These are phyloP conservation scores for Melaleuca quinquenervia DNA, from an alignment of 345 rosid species.

Conservation along the genomic window DNA sequence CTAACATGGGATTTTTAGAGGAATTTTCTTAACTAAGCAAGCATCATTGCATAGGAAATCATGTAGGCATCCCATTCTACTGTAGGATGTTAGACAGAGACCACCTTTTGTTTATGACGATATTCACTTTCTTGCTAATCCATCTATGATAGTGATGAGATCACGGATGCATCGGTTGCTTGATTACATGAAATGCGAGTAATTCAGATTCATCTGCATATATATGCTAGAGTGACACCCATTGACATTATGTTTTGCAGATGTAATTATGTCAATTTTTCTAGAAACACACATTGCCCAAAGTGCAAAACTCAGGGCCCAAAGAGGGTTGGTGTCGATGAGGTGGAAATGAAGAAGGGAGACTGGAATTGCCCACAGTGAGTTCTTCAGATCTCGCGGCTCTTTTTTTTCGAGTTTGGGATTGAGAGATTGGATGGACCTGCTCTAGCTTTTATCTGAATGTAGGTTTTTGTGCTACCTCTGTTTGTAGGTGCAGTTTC, in stretches of 20 bases:
- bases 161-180: neutral
- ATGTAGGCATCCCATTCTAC: neutral
- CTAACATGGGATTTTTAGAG: neutral
- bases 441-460: neutral
- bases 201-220: neutral
- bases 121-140: neutral
- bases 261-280: conserved; percentile 58
- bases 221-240: neutral
- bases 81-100: neutral
- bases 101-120: neutral
- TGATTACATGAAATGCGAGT: neutral
- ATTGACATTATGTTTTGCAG: conserved; percentile 16
- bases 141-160: neutral
- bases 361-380: conserved; percentile 77
- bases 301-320: conserved; percentile 68
- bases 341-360: conserved; percentile 59
- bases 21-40: neutral
- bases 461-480: neutral
- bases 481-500: conserved; percentile 56
- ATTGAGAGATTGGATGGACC: neutral
- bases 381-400: conserved; percentile 1
- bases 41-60: neutral
- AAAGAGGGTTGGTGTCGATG: conserved; percentile 13
- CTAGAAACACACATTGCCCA: conserved; percentile 46
- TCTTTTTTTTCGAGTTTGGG: neutral